phyloP scores from a whole-genome alignment of 129 eudicot genomes.

The Smallanthus sonchifolius region DNA sequence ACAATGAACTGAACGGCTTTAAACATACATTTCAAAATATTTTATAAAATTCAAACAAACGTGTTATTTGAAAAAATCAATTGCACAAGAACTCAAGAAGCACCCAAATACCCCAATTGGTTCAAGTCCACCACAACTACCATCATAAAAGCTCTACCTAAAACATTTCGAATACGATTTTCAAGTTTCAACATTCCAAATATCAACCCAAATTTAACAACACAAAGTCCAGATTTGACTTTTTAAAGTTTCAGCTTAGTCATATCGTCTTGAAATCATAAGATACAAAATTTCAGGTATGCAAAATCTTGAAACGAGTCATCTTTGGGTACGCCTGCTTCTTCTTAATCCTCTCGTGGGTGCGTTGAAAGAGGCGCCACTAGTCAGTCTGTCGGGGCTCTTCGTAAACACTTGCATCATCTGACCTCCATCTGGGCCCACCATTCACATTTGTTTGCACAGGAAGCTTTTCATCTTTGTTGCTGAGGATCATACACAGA shows the following conservation, averaged over 20 bases:
- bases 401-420: neutral
- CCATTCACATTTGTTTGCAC: constrained; percentile 30
- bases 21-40: neutral
- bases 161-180: neutral
- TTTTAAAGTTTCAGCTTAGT: neutral
- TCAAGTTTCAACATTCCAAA: neutral
- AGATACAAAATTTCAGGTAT: neutral
- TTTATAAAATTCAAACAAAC: neutral
- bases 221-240: neutral
- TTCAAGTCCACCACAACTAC: neutral
- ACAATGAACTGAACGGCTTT: no score
- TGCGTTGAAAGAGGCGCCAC: neutral
- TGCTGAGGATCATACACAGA: constrained; percentile 36
- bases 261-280: neutral
- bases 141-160: neutral
- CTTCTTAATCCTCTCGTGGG: neutral
- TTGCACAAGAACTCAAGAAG: neutral
- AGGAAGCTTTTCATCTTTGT: constrained; percentile 34
- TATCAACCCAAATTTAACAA: neutral
- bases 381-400: constrained; percentile 16
- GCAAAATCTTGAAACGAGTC: constrained; percentile 1
- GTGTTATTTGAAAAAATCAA: neutral
- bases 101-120: neutral
- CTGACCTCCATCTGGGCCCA: constrained; percentile 32
- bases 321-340: neutral